Conservation (phyloP, 75 land plant species). For the Ceratopteris richardii region DNA sequence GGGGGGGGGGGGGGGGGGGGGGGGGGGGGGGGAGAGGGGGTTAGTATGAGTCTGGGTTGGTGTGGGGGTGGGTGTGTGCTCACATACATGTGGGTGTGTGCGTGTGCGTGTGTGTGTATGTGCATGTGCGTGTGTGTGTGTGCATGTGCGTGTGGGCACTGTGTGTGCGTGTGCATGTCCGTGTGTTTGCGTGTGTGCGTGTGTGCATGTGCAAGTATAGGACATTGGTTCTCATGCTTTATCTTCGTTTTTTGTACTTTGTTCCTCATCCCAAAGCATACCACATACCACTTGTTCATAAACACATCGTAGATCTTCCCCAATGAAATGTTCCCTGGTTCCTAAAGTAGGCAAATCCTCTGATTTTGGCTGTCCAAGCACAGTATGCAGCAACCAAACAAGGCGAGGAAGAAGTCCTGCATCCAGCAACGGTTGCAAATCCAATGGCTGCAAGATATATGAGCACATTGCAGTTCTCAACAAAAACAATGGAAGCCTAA, state of each 20-base stretch:
- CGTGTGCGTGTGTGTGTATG: background rate
- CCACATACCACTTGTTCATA: background rate
- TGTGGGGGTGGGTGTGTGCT: background rate
- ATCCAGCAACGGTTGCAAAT: conserved; percentile 89
- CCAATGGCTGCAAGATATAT: conserved; percentile 70
- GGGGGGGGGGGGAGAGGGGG: too few species aligned
- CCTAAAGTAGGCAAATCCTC: background rate
- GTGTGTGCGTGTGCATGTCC: background rate
- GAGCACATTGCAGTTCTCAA: too few species aligned
- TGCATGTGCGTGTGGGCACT: background rate
- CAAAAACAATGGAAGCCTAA: too few species aligned
- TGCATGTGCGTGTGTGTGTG: background rate
- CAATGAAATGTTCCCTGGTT: background rate
- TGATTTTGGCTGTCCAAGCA: conserved; percentile 16
- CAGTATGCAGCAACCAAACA: conserved; percentile 61
- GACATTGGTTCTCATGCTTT: too few species aligned
- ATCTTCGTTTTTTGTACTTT: too few species aligned
- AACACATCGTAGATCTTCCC: background rate
- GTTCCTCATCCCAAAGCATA: too few species aligned
- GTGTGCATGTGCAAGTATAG: background rate
- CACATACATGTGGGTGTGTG: background rate
- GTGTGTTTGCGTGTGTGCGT: background rate
- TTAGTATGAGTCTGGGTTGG: background rate
- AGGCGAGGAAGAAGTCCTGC: conserved; percentile 97
- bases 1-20: too few species aligned